These are phyloP conservation scores for Castanea mollissima DNA, from an alignment of 306 rosid species.

Conservation along the genomic window DNA sequence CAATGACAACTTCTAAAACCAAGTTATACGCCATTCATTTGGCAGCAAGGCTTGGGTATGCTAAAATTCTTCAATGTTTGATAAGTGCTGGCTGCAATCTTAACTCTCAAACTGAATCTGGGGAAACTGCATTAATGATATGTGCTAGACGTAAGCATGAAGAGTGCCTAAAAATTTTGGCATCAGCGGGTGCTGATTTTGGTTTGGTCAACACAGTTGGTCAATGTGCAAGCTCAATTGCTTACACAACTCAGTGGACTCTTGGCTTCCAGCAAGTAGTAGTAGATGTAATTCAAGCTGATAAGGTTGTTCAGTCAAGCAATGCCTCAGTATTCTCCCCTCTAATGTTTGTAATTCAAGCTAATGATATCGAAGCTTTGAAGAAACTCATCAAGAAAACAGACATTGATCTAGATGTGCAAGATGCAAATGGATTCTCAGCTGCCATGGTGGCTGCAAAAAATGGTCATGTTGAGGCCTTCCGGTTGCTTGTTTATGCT, in stretches of 20 bases:
- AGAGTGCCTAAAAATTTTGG: slow-evolving; percentile 48
- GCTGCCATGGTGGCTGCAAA: slow-evolving; percentile 57
- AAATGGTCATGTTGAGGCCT: slow-evolving; percentile 41
- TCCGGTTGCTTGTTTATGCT: slow-evolving; percentile 45
- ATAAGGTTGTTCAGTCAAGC: slow-evolving; percentile 43
- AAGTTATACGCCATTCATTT: slow-evolving; percentile 43
- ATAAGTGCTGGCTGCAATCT: slow-evolving; percentile 35
- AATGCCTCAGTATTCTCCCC: slow-evolving; percentile 37
- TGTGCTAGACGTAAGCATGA: slow-evolving; percentile 38
- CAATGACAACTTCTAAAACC: slow-evolving; percentile 28
- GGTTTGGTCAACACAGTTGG: slow-evolving; percentile 46
- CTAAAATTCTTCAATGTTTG: slow-evolving; percentile 34
- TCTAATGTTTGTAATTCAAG: slow-evolving; percentile 39
- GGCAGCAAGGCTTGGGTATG: slow-evolving; percentile 41
- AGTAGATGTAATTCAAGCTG: slow-evolving; percentile 29
- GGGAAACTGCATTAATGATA: slow-evolving; percentile 54
- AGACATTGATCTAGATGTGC: slow-evolving; percentile 39
- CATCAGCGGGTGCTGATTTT: slow-evolving; percentile 56
- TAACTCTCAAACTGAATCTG: slow-evolving; percentile 43
- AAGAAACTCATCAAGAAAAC: slow-evolving; percentile 38
- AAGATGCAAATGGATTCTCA: slow-evolving; percentile 55
- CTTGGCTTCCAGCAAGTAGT: slow-evolving; percentile 33
- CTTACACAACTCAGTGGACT: slow-evolving; percentile 39
- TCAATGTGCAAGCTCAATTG: slow-evolving; percentile 41
- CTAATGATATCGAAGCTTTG: slow-evolving; percentile 41